Evolutionary conservation across 257 asterid species (phyloP), one percentile per base, ranked within the genome.

Genomic region (Fraxinus anomala): DNA sequence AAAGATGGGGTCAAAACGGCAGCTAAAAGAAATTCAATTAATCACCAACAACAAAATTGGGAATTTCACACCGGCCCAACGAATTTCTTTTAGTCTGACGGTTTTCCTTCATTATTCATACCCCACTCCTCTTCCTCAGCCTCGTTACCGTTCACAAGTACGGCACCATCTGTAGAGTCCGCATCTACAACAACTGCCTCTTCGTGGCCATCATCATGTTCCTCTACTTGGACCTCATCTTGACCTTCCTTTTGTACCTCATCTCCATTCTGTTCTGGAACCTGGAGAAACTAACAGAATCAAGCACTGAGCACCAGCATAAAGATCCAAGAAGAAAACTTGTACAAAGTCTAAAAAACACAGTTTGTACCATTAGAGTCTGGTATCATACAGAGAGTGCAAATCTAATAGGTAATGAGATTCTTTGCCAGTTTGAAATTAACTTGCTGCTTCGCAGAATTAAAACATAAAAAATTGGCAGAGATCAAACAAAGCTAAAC

Each of bases 61-160:
- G 69, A 91, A 80, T 84, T 85, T 86, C 90, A 90, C 90, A 85
- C 88, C 33, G 87, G 88, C 85, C 93, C 89, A 90, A 86, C 90
- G 90, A 90, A 89, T 83, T 84, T 92, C 93, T 86, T 89, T 90
- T 90, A 93, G 88, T 87, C 93, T 88, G 97, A 87, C 84, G 88
- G 79, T 87, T 93, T 92, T 89, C 86, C 97, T 87, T 89, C 95
- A 88, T 86, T 86, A 86, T 96, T 86, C 92, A 86, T 92, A 93
- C 96, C 98, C 94, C 96, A 89, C 94, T 90, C 89, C 95, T 90
- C 88, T 92, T 93, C 95, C 83, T 88, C 96, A 76, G 86, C 95
- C 84, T 90, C 98, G 26, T 86, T 88, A 23, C 94, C 97, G 12
- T 90, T 92, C 78, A 92, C 89, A 39, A 90, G 92, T 65, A 90